Base-by-base conservation (phyloP, 1,284 basidiomycete genomes). In the Moesziomyces sp. region DNA sequence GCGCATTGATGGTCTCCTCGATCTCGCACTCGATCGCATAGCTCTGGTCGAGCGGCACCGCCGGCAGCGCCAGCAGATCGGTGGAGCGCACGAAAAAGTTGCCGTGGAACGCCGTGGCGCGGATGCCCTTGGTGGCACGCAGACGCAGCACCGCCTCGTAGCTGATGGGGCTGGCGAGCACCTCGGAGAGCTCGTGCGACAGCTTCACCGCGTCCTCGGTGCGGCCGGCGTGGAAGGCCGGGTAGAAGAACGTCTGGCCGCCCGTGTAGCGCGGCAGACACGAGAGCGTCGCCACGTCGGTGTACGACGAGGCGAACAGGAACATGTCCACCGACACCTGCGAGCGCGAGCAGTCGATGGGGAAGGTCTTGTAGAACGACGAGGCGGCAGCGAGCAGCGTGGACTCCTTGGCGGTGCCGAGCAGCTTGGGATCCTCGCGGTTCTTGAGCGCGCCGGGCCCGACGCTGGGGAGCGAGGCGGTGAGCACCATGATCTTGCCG, bases 321-420 rank as follows among this genome's bases (percentile, higher is more conserved):
- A 97, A 99, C 96, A 99, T 98, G 85, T 99, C 96, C 58, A 99
- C 95, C 0, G 95, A 95, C 42, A 99, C 92, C 85, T 99, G 97
- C 10, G 92, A 91, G 75, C 96, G 90, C 9, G 96, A 98, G 85
- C 96, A 99, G 79, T 99, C 96, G 83, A 99, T 99, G 19, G 97
- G 94, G 78, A 99, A 98, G 0, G 93, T 94, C 88, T 99, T 99
- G 89, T 98, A 99, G 87, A 97, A 99, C 9, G 91, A 89, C 35
- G 92, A 93, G 26, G 80, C 84, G 0, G 92, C 93, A 18, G 50
- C 53, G 19, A 80, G 70, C 28, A 78, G 51, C 10, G 60, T 74
- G 74, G 84, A 49, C 68, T 92, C 92, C 88, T 98, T 99, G 43
- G 92, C 86, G 3, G 96, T 98, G 35, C 97, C 97, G 44, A 99